Evolutionary conservation across 2,329 filamentous ascomycete genomes (phyloP), one percentile per base, ranked within the genome.

Genomic region (Thelonectria olida): DNA sequence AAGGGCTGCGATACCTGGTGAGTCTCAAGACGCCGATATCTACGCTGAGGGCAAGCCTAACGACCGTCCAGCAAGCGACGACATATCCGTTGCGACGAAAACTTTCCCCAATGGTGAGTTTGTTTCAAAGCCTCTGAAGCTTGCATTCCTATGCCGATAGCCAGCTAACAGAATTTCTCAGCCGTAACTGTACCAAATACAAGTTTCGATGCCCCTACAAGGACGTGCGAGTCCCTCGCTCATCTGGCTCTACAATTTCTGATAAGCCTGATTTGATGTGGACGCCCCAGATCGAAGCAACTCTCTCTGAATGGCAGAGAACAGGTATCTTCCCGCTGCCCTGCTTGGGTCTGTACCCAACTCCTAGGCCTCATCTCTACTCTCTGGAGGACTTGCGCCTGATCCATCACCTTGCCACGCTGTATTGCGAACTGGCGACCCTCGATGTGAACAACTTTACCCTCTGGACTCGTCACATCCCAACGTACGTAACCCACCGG

Each of bases 141-240:
- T n/a, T n/a, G n/a, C n/a, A n/a, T n/a, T n/a, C n/a, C n/a, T n/a
- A n/a, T n/a, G n/a, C n/a, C n/a, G 20, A 25, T 31, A 5, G 23
- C n/a, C 50, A 17, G 36, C 51, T 60, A 44, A 52, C 17, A n/a
- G n/a, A n/a, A 27, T 12, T n/a, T 19, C 44, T 31, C 73, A 97
- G 94, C 82, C 93, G 93, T 74, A 99, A 99, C 80, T 99, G 96
- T 80, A 97, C 95, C 64, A 99, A 98, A 81, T 96, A 99, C 81
- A 97, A 97, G 82, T 96, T 96, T 72, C 92, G 94, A 73, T 99
- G 96, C 80, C 96, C 97, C 72, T 99, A 98, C 82, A 96, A 97
- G 85, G 94, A 98, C 75, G 89, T 90, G 74, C 87, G 91, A 48
- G 84, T 87, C 45, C 71, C 76, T 54, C 67, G 83, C 87, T 69